Conservation (phyloP, 1,284 basidiomycete genomes). For the Ceratobasidium sp. region DNA sequence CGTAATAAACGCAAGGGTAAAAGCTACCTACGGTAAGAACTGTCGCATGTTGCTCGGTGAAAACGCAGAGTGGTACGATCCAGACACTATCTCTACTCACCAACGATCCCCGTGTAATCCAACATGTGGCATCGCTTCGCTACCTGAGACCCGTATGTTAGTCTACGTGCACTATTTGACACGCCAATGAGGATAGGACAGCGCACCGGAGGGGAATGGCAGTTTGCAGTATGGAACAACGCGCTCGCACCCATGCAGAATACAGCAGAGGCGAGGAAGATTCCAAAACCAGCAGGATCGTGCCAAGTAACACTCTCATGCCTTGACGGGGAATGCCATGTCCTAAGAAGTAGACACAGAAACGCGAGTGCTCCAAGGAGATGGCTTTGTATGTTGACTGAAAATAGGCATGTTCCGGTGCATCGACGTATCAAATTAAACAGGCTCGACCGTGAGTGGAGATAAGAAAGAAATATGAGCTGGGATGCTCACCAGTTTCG, state of each 20-base stretch:
- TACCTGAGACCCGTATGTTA: conserved; percentile 53
- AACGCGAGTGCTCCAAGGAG: conserved; percentile 82
- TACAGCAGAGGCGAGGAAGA: conserved; percentile 81
- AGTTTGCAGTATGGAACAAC: conserved; percentile 81
- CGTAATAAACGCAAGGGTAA: conserved; percentile 82
- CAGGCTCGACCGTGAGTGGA: background rate
- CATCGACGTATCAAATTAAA: background rate
- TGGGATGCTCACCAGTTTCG: conserved; percentile 72
- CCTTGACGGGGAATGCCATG: conserved; percentile 64
- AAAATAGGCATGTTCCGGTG: conserved; percentile 12
- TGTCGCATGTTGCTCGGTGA: conserved; percentile 47
- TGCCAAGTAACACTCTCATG: conserved; percentile 69
- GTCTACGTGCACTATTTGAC: conserved; percentile 7
- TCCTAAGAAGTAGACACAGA: conserved; percentile 67
- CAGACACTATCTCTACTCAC: conserved; percentile 56
- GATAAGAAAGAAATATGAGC: conserved; percentile 25
- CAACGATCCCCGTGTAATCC: conserved; percentile 79
- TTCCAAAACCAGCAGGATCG: conserved; percentile 74
- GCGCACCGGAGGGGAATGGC: conserved; percentile 77
- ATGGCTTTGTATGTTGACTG: conserved; percentile 93
- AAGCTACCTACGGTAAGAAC: conserved; percentile 69
- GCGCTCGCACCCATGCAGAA: conserved; percentile 83
- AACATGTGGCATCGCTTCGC: conserved; percentile 69
- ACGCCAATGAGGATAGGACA: conserved; percentile 39
- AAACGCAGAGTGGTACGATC: background rate